Evolutionary conservation across 495 filamentous ascomycete species (phyloP).

Genomic region (Talaromyces nanjingensis): DNA sequence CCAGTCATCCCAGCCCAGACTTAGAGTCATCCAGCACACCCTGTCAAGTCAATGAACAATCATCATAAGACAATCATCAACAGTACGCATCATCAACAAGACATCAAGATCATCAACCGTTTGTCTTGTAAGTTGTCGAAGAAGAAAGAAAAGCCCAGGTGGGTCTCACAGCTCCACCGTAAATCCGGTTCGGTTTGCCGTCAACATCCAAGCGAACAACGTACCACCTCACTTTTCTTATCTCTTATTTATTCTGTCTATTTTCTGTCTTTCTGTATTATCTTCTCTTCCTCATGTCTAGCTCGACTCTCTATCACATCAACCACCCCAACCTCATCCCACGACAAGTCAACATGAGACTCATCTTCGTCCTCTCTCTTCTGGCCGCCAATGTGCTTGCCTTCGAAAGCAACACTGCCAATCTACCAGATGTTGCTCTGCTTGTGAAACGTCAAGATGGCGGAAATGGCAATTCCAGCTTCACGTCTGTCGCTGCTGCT

Average conservation of each 20-base stretch:
- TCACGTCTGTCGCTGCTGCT: background rate
- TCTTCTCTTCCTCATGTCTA: background rate
- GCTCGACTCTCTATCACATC: background rate
- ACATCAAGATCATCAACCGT: background rate
- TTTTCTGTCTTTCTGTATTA: background rate
- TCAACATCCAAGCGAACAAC: background rate
- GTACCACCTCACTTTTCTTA: background rate
- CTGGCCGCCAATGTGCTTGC: conserved; percentile 4
- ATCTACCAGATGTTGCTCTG: background rate
- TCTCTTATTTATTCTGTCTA: background rate
- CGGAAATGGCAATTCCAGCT: background rate
- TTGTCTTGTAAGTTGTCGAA: background rate
- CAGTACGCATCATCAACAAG: too few relatives aligned
- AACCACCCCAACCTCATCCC: background rate
- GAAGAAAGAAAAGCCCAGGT: background rate
- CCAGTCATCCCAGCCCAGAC: background rate
- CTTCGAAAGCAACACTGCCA: background rate
- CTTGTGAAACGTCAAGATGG: conserved; percentile 5
- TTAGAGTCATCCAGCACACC: background rate
- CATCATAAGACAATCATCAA: background rate
- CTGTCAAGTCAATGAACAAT: background rate
- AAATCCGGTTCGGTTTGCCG: conserved; percentile 5
- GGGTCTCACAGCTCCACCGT: background rate
- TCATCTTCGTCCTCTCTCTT: conserved; percentile 3
- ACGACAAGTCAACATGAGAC: background rate